Base-by-base conservation (phyloP, 371 early-diverging fungal genomes). In the Fennellomyces sp. region DNA sequence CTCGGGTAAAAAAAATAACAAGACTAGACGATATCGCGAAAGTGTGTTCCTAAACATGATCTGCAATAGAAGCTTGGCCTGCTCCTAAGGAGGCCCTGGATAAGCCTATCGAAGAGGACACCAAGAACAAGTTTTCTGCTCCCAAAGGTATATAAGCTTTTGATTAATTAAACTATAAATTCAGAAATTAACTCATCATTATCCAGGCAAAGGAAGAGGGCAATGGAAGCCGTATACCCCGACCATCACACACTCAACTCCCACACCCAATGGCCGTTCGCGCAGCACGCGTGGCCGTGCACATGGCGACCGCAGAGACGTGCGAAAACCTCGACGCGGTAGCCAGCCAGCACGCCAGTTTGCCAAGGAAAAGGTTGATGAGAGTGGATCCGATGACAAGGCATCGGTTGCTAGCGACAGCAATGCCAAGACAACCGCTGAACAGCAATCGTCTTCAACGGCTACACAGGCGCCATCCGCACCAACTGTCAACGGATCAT, bases 211-310 rank as follows among this genome's bases (percentile, higher is more conserved):
- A 72, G 78, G 72, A 58, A 83, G 81, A 67, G 81, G 82, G 42
- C 83, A 80, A 69, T 81, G 86, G 78, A 83, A 80, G 29, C 80
- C 82, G n/a, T 75, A 70, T 51, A 84, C 86, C 33, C 84, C 86
- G 56, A 83, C 78, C 35, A 82, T 86, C 52, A 82, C 80, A n/a
- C 86, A 86, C 55, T 70, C 85, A n/a, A 54, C 75, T n/a, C 69
- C 78, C 19, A 58, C 80, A 8, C 76, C 78, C 25, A 49, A 58
- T n/a, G 63, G 65, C 48, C 60, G 61, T 21, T 47, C 64, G 26
- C 66, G 73, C 21, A 61, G 62, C 13, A 50, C 45, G 27, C 56
- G 63, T 42, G 69, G 76, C 29, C 68, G 72, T 38, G 57, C 23
- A 45, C 45, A 52, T 21, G 31, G 50, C 21, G 45, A 49, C 27